Evolutionary conservation across 2,329 filamentous ascomycete genomes (phyloP), one percentile per base, ranked within the genome.

Genomic region (Monilinia polystroma): DNA sequence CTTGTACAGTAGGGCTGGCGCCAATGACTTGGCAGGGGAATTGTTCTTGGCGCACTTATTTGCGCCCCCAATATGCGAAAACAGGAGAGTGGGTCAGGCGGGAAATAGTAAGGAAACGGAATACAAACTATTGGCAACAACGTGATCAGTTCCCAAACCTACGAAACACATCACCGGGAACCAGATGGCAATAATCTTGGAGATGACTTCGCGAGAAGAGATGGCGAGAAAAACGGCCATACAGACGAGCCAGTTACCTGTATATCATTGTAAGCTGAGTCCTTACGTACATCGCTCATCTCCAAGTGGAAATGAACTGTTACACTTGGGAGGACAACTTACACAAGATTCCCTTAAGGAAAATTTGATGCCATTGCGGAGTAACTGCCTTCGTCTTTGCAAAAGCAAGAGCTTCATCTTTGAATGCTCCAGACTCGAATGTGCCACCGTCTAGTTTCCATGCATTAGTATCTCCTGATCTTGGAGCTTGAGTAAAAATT

Each of bases 131-230:
- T 85, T 86, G 32, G 83, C 83, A 20, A 86, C 79, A 54, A 85
- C 83, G 76, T 86, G 84, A 67, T 86, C 84, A 2, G 85, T 78
- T 0, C 80, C 82, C 0, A 84, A 76, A 1, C 79, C 79, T 0
- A 85, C 83, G 69, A 86, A 86, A 0, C 81, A 81, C 66, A 84
- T 83, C 3, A 81, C 83, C 0, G 84, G 84, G 72, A 80, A 83
- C 84, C 84, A 87, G 70, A 86, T 83, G 1, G 81, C 81, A 14
- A 83, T 75, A 1, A 86, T 79, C 71, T 86, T 86, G 12, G 81
- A 83, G 23, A 78, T 77, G 16, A 85, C 75, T 64, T 85, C 83
- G 3, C 81, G 79, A 6, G 81, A 81, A 66, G 82, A 81, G 4
- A 81, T 76, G 2, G 78, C 79, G 11, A 83, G 75, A 67, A 79